Percentiles rank a stretch among this genome's conserved stretches.
These are phyloP conservation scores for Toxicodendron radicans DNA, from an alignment of 345 rosid genomes.

Conservation along the genomic window DNA sequence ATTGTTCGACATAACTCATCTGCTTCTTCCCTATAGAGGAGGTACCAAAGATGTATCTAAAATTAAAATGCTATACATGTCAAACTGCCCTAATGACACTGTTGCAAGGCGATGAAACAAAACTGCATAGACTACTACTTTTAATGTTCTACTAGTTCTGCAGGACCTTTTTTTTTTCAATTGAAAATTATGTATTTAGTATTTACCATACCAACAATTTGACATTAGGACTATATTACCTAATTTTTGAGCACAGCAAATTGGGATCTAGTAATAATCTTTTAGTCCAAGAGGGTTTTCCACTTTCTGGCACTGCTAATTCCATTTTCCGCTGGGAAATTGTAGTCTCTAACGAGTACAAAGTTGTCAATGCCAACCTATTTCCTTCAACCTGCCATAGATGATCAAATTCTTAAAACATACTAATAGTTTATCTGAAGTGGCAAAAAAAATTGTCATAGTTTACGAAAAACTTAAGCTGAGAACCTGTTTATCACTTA, in stretches of 20 bases:
- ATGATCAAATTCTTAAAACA: background rate
- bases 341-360: conserved; percentile 66
- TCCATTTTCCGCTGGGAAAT: conserved; percentile 69
- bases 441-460: background rate
- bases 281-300: conserved; percentile 81
- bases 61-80: too few relatives aligned
- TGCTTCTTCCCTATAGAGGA: conserved; percentile 67
- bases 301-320: conserved; percentile 43
- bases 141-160: too few relatives aligned
- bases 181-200: background rate
- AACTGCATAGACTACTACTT: too few relatives aligned
- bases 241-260: background rate
- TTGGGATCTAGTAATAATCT: background rate
- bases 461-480: background rate
- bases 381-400: conserved; percentile 49
- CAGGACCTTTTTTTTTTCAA: too few relatives aligned
- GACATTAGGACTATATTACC: background rate
- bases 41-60: background rate
- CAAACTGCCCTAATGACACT: too few relatives aligned
- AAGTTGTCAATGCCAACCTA: conserved; percentile 59
- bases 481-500: conserved; percentile 52
- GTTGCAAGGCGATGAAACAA: too few relatives aligned
- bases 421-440: background rate
- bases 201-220: background rate
- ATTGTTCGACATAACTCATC: conserved; percentile 76